Conservation (phyloP, 345 rosid genomes). For the Capsella bursapastoris region DNA sequence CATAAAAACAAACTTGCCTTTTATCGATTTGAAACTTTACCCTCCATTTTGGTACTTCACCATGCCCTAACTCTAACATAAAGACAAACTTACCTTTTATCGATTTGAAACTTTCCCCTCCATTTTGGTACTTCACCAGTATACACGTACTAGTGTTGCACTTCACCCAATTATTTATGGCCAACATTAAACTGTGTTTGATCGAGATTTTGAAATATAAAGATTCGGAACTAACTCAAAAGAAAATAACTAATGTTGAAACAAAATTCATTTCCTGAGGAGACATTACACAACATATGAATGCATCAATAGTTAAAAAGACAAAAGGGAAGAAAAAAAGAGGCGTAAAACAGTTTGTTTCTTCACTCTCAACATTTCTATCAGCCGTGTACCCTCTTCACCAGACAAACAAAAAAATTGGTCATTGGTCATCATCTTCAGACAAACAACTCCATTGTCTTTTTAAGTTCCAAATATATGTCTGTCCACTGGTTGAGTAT, state of each 20-base stretch:
- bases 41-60: no score
- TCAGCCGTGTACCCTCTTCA: not conserved
- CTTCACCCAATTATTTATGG: no score
- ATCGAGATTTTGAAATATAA: no score
- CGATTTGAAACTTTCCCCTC: no score
- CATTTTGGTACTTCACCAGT: no score
- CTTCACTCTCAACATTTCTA: conserved; percentile 27
- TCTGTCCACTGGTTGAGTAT: conserved; percentile 86
- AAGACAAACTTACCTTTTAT: no score
- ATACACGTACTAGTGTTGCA: no score
- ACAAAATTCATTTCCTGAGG: conserved; percentile 28
- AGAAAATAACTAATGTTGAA: not conserved
- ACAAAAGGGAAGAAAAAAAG: not conserved
- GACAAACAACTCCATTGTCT: not conserved
- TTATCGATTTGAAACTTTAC: no score
- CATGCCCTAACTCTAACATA: no score
- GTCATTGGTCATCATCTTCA: conserved; percentile 7
- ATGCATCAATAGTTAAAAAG: conserved; percentile 15
- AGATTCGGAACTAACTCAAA: not conserved
- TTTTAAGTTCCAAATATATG: conserved; percentile 79
- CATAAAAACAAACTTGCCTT: no score
- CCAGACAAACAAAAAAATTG: conserved; percentile 32
- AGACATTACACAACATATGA: conserved; percentile 35
- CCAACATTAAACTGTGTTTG: no score
- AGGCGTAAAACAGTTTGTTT: conserved; percentile 4